Conservation (phyloP, 495 filamentous ascomycete species). For the Daldinia loculata region DNA sequence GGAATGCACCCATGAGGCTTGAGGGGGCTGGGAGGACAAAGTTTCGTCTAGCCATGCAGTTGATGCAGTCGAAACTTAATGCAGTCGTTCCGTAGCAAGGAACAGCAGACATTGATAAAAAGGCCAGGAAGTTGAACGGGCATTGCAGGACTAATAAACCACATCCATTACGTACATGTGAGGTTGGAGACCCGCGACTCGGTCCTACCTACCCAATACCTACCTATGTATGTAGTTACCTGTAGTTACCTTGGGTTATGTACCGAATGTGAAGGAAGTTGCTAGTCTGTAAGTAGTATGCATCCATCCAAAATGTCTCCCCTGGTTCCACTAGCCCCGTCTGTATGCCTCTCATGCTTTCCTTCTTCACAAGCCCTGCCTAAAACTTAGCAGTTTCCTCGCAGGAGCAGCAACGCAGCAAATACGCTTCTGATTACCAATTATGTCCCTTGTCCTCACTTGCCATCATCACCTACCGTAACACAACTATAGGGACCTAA, state of each 20-base stretch:
- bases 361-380: constrained; percentile 6
- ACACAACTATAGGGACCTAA: constrained; percentile 7
- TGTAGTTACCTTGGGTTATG: neutral
- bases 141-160: constrained; percentile 9
- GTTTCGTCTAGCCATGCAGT: constrained; percentile 31
- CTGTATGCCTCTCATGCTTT: neutral
- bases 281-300: neutral
- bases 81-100: constrained; percentile 10
- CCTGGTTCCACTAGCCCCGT: neutral
- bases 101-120: neutral
- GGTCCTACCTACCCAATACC: neutral
- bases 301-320: neutral
- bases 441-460: neutral
- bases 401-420: constrained; percentile 1
- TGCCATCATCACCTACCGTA: neutral
- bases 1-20: neutral
- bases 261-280: neutral
- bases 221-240: no score
- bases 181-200: constrained; percentile 12
- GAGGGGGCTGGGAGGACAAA: constrained; percentile 21
- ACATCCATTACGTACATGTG: constrained; percentile 15
- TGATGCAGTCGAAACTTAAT: constrained; percentile 10
- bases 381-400: constrained; percentile 15
- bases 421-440: constrained; percentile 19
- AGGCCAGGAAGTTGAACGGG: neutral